Percentiles rank a stretch among this genome's conserved stretches.
Conservation (phyloP, 257 asterid genomes). For the Gentiana dahurica region DNA sequence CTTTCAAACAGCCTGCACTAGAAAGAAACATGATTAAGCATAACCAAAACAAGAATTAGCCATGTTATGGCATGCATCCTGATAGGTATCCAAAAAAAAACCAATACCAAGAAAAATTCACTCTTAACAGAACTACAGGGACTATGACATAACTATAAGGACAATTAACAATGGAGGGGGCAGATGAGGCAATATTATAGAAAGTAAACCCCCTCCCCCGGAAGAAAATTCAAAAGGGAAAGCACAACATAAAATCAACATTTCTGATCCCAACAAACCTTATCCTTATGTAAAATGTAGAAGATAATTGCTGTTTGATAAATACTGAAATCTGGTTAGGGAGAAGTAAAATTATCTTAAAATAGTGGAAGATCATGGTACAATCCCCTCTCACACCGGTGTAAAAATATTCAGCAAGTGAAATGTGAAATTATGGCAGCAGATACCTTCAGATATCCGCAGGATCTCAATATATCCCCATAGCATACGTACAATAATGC, state of each 20-base stretch:
- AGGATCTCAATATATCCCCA: slow-evolving; percentile 85
- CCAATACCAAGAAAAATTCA: slow-evolving; percentile 34
- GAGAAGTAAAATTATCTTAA: slow-evolving; percentile 32
- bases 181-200: slow-evolving; percentile 30
- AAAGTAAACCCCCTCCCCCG: slow-evolving; percentile 20
- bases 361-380: slow-evolving; percentile 23
- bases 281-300: slow-evolving; percentile 49
- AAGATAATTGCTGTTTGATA: slow-evolving; percentile 49
- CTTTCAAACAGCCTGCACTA: slow-evolving; percentile 89
- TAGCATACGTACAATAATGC: slow-evolving; percentile 79
- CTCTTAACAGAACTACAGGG: slow-evolving; percentile 50
- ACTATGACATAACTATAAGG: slow-evolving; percentile 55
- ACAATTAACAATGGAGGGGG: slow-evolving; percentile 34
- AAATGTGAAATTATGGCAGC: slow-evolving; percentile 12
- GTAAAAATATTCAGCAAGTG: slow-evolving; percentile 8
- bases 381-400: slow-evolving; percentile 14
- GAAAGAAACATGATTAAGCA: slow-evolving; percentile 13
- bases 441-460: slow-evolving; percentile 83
- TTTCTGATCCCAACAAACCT: slow-evolving; percentile 52
- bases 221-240: slow-evolving; percentile 34
- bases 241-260: slow-evolving; percentile 37
- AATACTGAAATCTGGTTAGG: slow-evolving; percentile 57
- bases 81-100: slow-evolving; percentile 22
- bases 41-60: slow-evolving; percentile 13
- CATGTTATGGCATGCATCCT: slow-evolving; percentile 19